These are phyloP conservation scores for Durio zibethinus DNA, from an alignment of 345 rosid species.

Conservation along the genomic window DNA sequence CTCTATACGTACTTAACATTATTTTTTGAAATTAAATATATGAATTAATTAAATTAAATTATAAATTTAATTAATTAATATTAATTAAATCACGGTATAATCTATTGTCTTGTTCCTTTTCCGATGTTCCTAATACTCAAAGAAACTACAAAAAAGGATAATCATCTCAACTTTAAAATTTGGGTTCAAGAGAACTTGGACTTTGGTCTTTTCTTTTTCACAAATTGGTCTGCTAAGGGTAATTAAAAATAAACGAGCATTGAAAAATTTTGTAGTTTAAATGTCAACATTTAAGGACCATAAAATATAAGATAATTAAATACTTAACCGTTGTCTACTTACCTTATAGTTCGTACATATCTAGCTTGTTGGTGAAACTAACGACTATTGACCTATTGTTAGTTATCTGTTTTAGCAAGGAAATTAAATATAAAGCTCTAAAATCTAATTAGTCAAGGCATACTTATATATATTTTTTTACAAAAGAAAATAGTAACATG, in stretches of 20 bases:
- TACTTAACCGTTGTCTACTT: background rate
- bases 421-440: background rate
- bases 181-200: background rate
- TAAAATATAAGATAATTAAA: background rate
- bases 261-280: background rate
- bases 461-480: no score
- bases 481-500: no score
- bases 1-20: no score
- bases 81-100: background rate
- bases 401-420: background rate
- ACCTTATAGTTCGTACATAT: background rate
- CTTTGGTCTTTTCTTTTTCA: conserved; percentile 7
- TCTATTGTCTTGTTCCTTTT: background rate
- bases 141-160: background rate
- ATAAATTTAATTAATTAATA: no score
- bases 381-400: background rate
- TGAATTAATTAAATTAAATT: no score
- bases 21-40: no score
- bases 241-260: background rate
- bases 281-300: background rate
- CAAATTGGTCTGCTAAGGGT: background rate
- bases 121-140: background rate
- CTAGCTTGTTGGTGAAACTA: background rate
- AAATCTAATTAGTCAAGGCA: background rate
- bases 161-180: background rate